Evolutionary conservation across 2,329 filamentous ascomycete genomes (phyloP), one percentile per base, ranked within the genome.

Genomic region (Sarocladiaceae sp.): DNA sequence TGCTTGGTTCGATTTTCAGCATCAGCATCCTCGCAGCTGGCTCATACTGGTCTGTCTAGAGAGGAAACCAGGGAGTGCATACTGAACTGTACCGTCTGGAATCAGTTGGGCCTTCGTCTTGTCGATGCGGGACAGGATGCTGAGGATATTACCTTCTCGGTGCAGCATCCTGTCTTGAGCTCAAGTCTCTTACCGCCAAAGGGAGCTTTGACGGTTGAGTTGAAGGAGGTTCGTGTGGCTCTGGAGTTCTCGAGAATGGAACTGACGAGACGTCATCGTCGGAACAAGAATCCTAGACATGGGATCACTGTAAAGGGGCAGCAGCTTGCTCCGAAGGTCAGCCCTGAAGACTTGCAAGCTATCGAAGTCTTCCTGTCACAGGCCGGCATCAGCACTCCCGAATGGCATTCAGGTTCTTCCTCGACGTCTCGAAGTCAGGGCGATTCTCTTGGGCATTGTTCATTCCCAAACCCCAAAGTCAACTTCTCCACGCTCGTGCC

Each of bases 81-180:
- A 31, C 44, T 6, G 15, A 48, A 12, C 25, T 4, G 13, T 20
- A 28, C 20, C 8, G 17, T 33, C 22, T 48, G 69, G 67, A 36
- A 56, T 50, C 59, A 61, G 3, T 53, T 70, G 1, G 62, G 64
- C 1, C 31, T 71, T 33, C 58, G 54, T 4, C 52, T 71, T 53
- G 58, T n/a, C 44, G 47, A 5, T 50, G 51, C 28, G 31, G 28
- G 40, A 7, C 23, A 20, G 17, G 35, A 2, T 12, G 28, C 58
- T 4, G 50, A 59, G 3, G 59, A 58, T 10, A 51, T 68, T 7
- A 52, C 55, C 1, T 71, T 71, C 36, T 68, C 64, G 1, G 60
- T 73, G 7, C 64, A 71, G 47, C 70, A 73, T 50, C 62, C 66
- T 3, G 62, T 66, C 35, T 46, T 69, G 17, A 58, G 59, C 0